These are phyloP conservation scores for Apiospora phragmitis DNA, from an alignment of 2,329 filamentous ascomycete genomes.

Conservation along the genomic window DNA sequence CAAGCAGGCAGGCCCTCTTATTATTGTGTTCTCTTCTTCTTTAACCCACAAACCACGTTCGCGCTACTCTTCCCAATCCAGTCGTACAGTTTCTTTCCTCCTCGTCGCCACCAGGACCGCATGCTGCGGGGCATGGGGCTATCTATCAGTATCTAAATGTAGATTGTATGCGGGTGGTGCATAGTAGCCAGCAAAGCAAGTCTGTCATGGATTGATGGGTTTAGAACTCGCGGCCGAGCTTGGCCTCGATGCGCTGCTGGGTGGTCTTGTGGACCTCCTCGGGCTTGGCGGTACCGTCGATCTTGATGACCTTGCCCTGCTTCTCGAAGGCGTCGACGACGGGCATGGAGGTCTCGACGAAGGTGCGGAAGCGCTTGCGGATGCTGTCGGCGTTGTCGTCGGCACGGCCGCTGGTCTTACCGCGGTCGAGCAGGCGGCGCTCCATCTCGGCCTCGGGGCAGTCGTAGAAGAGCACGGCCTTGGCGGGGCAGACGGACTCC, in stretches of 20 bases:
- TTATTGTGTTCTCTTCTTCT: background rate
- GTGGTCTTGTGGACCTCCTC: constrained; percentile 61
- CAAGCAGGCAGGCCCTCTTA: background rate
- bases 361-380: constrained; percentile 92
- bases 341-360: constrained; percentile 96
- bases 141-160: background rate
- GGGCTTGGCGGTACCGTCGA: constrained; percentile 69
- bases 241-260: constrained; percentile 47
- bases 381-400: constrained; percentile 97
- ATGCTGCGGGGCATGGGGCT: background rate
- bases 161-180: background rate
- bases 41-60: background rate
- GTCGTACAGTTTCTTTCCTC: background rate
- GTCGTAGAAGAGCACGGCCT: constrained; percentile 91
- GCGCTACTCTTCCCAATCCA: background rate
- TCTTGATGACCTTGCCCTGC: constrained; percentile 76
- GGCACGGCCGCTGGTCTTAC: constrained; percentile 85
- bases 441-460: constrained; percentile 91
- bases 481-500: constrained; percentile 78
- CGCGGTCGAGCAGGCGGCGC: constrained; percentile 78
- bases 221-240: constrained; percentile 47
- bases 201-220: background rate
- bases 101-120: background rate
- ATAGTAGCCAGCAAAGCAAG: background rate
- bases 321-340: constrained; percentile 83